Conservation (phyloP, 2,329 filamentous ascomycete species). For the Xylariaceae sp. region DNA sequence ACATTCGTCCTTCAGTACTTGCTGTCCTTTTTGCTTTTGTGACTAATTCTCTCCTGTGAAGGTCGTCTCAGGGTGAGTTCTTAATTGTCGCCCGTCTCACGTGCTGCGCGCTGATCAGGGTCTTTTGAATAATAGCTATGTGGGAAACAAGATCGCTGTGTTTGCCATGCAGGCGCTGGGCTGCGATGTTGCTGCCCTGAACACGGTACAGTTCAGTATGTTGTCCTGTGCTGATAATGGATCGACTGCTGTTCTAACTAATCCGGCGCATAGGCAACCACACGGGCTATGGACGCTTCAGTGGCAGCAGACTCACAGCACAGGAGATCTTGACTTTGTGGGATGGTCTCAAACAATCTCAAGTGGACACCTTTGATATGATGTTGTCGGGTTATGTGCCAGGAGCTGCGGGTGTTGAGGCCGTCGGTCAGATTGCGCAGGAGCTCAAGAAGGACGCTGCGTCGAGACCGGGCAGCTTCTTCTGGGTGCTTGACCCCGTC, state of each 20-base stretch:
- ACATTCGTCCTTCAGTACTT: conserved; percentile 19
- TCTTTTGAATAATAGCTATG: conserved; percentile 59
- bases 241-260: not conserved
- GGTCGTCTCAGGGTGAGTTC: conserved; percentile 68
- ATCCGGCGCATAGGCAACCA: conserved; percentile 68
- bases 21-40: conserved; percentile 17
- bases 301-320: conserved; percentile 75
- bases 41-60: conserved; percentile 38
- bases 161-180: conserved; percentile 91
- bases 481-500: conserved; percentile 96
- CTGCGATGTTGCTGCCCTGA: conserved; percentile 88
- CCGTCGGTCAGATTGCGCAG: conserved; percentile 76
- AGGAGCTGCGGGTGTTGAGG: conserved; percentile 74
- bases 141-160: conserved; percentile 95
- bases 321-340: conserved; percentile 81
- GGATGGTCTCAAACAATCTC: conserved; percentile 73
- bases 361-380: conserved; percentile 86
- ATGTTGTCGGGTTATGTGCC: conserved; percentile 94
- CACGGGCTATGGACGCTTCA: conserved; percentile 84
- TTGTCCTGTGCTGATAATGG: conserved; percentile 29
- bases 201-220: conserved; percentile 96
- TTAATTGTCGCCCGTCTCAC: conserved; percentile 9
- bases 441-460: conserved; percentile 66
- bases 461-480: conserved; percentile 66
- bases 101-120: conserved; percentile 21